Percentiles rank a stretch among this genome's conserved stretches.
Conservation (phyloP, 305 asterid species). For the Fraxinus platypoda region DNA sequence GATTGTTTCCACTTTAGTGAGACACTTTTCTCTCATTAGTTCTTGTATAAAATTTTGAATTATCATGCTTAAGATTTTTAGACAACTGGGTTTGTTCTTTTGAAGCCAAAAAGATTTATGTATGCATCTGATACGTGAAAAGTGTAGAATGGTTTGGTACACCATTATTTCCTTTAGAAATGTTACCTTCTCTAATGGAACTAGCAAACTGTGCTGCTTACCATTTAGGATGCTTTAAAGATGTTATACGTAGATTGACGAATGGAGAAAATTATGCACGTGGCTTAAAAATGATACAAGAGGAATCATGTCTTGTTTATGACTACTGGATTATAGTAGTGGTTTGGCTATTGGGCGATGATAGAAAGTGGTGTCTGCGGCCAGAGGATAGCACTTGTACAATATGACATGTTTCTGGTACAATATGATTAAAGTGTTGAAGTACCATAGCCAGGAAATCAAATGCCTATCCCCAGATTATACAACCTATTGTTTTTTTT, state of each 20-base stretch:
- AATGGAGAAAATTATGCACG: background rate
- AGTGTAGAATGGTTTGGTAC: background rate
- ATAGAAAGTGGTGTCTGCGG: background rate
- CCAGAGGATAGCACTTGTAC: background rate
- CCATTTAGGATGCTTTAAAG: background rate
- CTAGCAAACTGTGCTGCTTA: background rate
- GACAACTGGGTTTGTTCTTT: background rate
- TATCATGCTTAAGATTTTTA: background rate
- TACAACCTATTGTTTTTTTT: background rate
- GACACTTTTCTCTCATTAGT: background rate
- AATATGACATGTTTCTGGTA: background rate
- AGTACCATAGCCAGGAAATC: background rate
- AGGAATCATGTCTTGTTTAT: background rate
- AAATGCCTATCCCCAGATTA: background rate
- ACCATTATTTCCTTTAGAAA: background rate
- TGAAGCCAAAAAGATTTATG: background rate
- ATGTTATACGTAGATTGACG: background rate
- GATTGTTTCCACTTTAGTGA: background rate
- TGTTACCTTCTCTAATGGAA: background rate
- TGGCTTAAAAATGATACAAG: background rate
- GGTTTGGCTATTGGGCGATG: background rate
- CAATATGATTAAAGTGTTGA: background rate
- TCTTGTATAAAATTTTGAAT: background rate
- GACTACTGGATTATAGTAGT: background rate
- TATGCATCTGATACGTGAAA: background rate